Evolutionary conservation across 352 stramenopile species (phyloP), one percentile per base, ranked within the genome.

Genomic region (Globisporangium heterothallicum): DNA sequence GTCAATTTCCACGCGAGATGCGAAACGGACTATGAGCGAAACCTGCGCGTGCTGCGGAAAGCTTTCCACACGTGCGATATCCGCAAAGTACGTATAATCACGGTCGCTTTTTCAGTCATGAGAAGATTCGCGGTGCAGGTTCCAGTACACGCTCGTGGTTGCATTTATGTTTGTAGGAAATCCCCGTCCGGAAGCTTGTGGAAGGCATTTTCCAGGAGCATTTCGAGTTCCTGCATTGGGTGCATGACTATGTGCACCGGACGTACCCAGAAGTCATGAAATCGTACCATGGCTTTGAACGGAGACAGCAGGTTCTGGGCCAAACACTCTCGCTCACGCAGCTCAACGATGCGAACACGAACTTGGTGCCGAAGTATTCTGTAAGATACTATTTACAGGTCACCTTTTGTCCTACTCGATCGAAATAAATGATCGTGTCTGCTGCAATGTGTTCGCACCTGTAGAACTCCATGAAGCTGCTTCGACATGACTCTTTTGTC

Each of bases 151-250:
- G 30, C 1, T 53, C 8, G 14, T 27, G 16, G 32, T 27, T 40
- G 13, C 25, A 14, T 26, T 46, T 29, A 9, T 34, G 42, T 45
- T 19, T 26, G 24, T 40, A 88, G 78, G 78, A 91, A 47, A 72
- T 91, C 10, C 73, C 77, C 1, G 64, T 85, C 18, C 68, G 66
- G 45, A 88, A 91, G 56, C 62, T 88, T 16, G 63, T 85, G 13
- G 58, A 78, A 18, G 80, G 80, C 14, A 58, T 88, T 10, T 91
- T 91, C 49, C 80, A 91, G 27, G 80, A 88, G 52, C 80, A 91
- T 60, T 88, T 91, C 50, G 77, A 88, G 53, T 88, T 91, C 40
- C 65, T 91, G 42, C 75, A 91, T 52, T 91, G 80, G 80, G 53
- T 91, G 21, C 79, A 91, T 44, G 77, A 91, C 56, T 85, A 88